These are phyloP conservation scores for Dothidotthia symphoricarpi DNA, from an alignment of 2,329 filamentous ascomycete species.

Conservation along the genomic window DNA sequence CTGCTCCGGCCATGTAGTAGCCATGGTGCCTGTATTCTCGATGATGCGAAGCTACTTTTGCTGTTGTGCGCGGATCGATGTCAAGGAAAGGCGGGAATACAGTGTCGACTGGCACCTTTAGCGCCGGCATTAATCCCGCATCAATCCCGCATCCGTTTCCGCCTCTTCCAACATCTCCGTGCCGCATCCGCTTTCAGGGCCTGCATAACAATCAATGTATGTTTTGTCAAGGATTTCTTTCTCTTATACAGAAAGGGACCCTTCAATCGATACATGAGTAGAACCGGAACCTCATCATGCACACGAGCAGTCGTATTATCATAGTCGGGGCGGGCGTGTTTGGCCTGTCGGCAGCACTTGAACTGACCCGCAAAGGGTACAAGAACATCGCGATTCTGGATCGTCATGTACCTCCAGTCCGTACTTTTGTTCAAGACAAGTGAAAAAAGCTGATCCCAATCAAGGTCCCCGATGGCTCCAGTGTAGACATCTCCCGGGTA, in stretches of 20 bases:
- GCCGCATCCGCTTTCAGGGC: too few species aligned
- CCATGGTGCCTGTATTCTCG: not conserved
- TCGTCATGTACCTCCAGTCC: conserved; percentile 8
- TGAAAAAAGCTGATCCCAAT: not conserved
- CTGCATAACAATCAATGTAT: too few species aligned
- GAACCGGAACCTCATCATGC: not conserved
- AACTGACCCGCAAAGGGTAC: conserved; percentile 53
- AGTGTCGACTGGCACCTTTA: not conserved
- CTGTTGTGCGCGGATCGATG: too few species aligned
- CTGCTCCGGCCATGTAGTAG: conserved; percentile 6
- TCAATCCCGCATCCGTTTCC: conserved; percentile 2
- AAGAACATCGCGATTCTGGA: conserved; percentile 10
- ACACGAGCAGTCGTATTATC: conserved; percentile 21
- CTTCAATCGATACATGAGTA: too few species aligned
- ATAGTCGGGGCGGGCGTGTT: conserved; percentile 51
- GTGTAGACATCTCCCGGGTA: conserved; percentile 43
- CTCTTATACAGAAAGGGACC: too few species aligned
- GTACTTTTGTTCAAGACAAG: not conserved
- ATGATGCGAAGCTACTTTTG: too few species aligned
- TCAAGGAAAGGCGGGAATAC: not conserved
- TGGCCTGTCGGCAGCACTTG: conserved; percentile 62
- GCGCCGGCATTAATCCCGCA: not conserved
- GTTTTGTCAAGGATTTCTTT: too few species aligned
- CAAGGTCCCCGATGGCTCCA: conserved; percentile 35
- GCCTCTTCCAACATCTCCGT: not conserved